phyloP scores from a whole-genome alignment of 306 rosid genomes.

The Castanospermum australe region DNA sequence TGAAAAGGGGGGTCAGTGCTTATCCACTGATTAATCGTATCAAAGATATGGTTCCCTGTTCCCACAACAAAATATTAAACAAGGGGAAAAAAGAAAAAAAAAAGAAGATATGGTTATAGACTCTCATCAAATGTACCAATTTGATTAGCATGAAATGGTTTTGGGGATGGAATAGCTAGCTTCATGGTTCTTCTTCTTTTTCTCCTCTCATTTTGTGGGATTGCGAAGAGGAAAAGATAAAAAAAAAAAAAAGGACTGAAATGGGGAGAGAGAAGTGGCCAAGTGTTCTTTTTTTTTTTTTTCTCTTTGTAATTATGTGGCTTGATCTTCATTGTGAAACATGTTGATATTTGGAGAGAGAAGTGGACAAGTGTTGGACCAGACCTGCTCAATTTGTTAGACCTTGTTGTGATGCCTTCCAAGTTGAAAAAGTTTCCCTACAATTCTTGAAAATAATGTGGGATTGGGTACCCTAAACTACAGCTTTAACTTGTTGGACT shows the following conservation, averaged over 20 bases:
- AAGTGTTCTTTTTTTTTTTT: too few relatives aligned
- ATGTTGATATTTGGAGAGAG: neutral
- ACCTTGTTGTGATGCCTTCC: neutral
- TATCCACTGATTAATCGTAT: slow-evolving; percentile 34
- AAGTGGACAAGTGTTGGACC: neutral
- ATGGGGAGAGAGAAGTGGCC: neutral
- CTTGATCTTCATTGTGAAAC: neutral
- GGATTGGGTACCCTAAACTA: neutral
- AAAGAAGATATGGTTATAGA: neutral
- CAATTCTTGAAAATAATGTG: neutral
- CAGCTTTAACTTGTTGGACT: neutral
- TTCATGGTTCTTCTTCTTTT: neutral
- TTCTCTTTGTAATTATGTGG: neutral
- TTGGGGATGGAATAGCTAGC: neutral
- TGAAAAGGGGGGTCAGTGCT: slow-evolving; percentile 26
- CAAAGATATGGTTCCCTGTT: slow-evolving; percentile 24
- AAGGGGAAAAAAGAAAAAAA: neutral
- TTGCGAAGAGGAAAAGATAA: neutral
- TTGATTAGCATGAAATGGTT: neutral
- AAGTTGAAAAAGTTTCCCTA: neutral
- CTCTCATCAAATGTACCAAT: neutral
- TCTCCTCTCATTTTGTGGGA: neutral
- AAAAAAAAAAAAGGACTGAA: neutral
- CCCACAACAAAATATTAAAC: slow-evolving; percentile 7
- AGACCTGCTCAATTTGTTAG: neutral